Conservation (phyloP, 306 rosid species). For the Potentilla sterilis region DNA sequence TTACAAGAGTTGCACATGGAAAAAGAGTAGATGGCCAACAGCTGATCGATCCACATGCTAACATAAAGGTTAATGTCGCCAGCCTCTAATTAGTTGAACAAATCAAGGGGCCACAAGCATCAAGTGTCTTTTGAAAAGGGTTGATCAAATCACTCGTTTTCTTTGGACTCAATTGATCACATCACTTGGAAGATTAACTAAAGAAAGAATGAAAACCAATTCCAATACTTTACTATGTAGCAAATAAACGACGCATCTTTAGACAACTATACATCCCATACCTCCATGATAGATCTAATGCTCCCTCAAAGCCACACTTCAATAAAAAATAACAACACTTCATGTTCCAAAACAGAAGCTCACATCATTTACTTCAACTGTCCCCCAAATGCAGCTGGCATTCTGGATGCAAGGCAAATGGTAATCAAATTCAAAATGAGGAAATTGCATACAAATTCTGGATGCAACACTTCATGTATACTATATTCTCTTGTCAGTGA, state of each 20-base stretch:
- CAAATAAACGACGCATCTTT: neutral
- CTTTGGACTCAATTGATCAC: neutral
- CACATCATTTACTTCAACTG: neutral
- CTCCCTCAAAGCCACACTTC: neutral
- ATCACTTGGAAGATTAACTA: neutral
- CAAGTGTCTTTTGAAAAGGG: neutral
- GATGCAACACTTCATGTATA: too few relatives aligned
- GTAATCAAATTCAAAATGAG: neutral
- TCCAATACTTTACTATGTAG: neutral
- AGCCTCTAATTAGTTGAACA: neutral
- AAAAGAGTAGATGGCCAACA: neutral
- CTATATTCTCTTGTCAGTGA: neutral
- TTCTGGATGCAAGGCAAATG: neutral
- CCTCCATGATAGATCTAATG: neutral
- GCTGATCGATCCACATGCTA: slow-evolving; percentile 1
- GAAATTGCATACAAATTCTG: neutral
- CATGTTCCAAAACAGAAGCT: neutral
- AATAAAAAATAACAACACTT: neutral
- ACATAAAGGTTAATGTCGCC: neutral
- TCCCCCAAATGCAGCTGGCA: neutral
- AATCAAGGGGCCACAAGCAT: neutral
- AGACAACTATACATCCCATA: neutral
- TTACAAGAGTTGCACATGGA: neutral
- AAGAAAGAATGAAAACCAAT: neutral
- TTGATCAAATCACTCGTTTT: neutral